Evolutionary conservation across 495 filamentous ascomycete species (phyloP), one percentile per base, ranked within the genome.

Genomic region (Penicillium goetzii): DNA sequence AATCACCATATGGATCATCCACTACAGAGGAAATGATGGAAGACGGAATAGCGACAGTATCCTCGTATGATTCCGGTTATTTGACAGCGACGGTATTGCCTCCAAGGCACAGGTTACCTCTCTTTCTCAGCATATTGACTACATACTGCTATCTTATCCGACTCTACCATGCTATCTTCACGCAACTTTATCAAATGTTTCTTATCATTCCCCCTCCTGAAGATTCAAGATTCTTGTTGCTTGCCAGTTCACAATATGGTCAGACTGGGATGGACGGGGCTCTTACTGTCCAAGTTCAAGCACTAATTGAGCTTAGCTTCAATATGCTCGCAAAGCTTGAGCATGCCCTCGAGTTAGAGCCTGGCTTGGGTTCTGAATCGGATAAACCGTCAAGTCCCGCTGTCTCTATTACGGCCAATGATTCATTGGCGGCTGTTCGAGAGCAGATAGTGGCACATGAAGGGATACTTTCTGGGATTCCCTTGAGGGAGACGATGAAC

Each of bases 401-500:
- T 25, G 30, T 11, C 2, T 25, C 26, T 43, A 21, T 61, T 15
- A 15, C 32, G 10, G 53, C 49, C 19, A 54, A 53, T 33, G 26
- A 41, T 28, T 55, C 55, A 32, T 30, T 66, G 23, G 47, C 26
- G 3, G 58, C 59, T 1, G 56, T 72, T 8, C 56, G 63, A 9
- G 65, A 71, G 11, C 56, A 64, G 28, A 55, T 71, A 3, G 12
- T 68, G 21, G 45, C 61, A 2, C 63, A 68, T 26, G 68, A 72
- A 21, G 40, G 63, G 7, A 43, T 50, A 1, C 11, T 32, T 0
- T 40, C 53, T 23, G 59, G 59, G 4, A 62, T 63, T 15, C 14
- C 63, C 4, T 50, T 73, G 60, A 63, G 59, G 36, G 63, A 73
- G n/a, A 53, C 62, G 9, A 69, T 73, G 61, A 54, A 36, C 1